phyloP scores from a whole-genome alignment of 805 yeast species.

The Metschnikowia bowlesiae region DNA sequence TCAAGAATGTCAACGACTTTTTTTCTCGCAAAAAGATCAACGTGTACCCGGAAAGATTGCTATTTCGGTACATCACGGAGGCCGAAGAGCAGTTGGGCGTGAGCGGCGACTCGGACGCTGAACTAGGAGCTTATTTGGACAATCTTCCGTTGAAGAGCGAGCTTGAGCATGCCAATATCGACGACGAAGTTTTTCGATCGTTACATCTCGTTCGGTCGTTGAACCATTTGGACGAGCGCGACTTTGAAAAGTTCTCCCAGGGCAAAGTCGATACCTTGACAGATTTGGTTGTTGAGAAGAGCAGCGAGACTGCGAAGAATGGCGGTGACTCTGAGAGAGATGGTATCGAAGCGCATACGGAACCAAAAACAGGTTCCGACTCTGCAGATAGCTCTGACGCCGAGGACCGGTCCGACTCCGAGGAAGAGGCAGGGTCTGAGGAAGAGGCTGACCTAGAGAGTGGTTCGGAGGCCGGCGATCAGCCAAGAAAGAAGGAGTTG shows the following conservation, averaged over 20 bases:
- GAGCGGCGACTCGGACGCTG: slow-evolving; percentile 38
- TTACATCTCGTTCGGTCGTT: slow-evolving; percentile 72
- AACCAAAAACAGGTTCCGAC: too few species aligned
- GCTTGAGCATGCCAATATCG: slow-evolving; percentile 50
- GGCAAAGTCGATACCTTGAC: slow-evolving; percentile 80
- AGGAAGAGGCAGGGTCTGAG: slow-evolving; percentile 17
- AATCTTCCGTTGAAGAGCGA: slow-evolving; percentile 55
- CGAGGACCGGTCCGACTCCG: too few species aligned
- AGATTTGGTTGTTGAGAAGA: slow-evolving; percentile 41
- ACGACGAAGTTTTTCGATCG: slow-evolving; percentile 84
- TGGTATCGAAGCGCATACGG: neutral
- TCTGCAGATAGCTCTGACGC: too few species aligned
- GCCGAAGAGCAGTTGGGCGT: slow-evolving; percentile 34
- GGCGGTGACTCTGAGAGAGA: slow-evolving; percentile 18
- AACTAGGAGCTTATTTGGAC: slow-evolving; percentile 40
- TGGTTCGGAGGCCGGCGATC: slow-evolving; percentile 20
- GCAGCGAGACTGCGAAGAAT: too few species aligned
- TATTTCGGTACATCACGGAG: slow-evolving; percentile 74
- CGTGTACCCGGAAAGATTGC: slow-evolving; percentile 74
- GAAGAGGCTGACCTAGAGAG: slow-evolving; percentile 22
- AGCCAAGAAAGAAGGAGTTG: slow-evolving; percentile 27
- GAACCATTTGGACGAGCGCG: slow-evolving; percentile 85
- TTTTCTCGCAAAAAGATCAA: slow-evolving; percentile 68
- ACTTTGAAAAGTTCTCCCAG: slow-evolving; percentile 69
- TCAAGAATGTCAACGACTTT: slow-evolving; percentile 89